Percentiles rank a stretch among this genome's conserved stretches.
phyloP scores from a whole-genome alignment of 2,329 filamentous ascomycete genomes.

The Colletotrichum destructivum region DNA sequence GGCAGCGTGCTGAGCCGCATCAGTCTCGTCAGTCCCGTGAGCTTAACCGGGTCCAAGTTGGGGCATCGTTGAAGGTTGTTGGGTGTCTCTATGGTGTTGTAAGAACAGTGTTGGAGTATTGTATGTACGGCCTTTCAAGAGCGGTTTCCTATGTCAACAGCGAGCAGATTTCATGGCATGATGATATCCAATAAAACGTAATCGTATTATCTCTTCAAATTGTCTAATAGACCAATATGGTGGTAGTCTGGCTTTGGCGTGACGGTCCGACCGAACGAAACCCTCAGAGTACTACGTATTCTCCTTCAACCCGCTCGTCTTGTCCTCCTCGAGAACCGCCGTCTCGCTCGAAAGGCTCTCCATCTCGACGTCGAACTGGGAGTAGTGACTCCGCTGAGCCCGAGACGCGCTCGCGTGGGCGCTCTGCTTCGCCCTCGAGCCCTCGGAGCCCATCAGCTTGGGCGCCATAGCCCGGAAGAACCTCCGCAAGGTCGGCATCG shows the following conservation, averaged over 20 bases:
- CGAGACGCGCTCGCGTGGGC: not conserved
- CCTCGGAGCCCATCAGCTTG: not conserved
- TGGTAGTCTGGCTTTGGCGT: no score
- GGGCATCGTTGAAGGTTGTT: constrained; percentile 4
- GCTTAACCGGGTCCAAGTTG: constrained; percentile 10
- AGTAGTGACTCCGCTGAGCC: constrained; percentile 11
- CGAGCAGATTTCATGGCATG: constrained; percentile 6
- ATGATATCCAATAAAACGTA: constrained; percentile 22
- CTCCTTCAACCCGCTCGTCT: not conserved
- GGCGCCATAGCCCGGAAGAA: no score
- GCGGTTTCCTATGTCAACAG: not conserved
- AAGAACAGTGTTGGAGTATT: not conserved
- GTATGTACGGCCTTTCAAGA: not conserved
- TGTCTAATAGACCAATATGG: no score
- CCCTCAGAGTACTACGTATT: no score
- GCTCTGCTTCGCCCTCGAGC: constrained; percentile 10
- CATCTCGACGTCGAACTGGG: constrained; percentile 31
- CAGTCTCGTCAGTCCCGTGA: constrained; percentile 35
- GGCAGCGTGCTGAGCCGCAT: constrained; percentile 40
- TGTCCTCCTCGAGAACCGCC: constrained; percentile 2
- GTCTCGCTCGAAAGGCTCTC: constrained; percentile 24
- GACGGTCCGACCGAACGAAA: no score
- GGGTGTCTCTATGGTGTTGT: not conserved
- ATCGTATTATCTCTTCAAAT: not conserved
- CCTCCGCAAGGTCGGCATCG: no score